These are phyloP conservation scores for Gleditsia sinensis DNA, from an alignment of 306 rosid species.

Conservation along the genomic window DNA sequence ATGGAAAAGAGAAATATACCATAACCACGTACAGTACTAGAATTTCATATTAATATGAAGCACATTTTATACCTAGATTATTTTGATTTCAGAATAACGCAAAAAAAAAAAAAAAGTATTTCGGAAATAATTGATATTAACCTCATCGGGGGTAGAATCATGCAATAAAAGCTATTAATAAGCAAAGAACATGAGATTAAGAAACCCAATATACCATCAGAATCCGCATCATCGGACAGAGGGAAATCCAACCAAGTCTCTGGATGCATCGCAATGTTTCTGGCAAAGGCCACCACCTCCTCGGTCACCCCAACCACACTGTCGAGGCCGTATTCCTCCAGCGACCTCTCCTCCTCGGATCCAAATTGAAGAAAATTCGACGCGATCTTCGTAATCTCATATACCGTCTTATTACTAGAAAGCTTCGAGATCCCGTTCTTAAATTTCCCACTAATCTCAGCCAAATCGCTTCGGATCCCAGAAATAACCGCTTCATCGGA, in stretches of 20 bases:
- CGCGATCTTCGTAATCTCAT: conserved; percentile 88
- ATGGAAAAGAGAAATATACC: not conserved
- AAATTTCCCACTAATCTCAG: conserved; percentile 79
- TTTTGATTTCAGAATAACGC: not conserved
- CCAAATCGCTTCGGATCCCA: conserved; percentile 87
- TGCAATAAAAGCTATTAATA: not conserved
- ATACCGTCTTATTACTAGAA: conserved; percentile 63
- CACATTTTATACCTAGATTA: not conserved
- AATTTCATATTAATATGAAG: not conserved
- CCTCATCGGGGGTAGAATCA: not conserved
- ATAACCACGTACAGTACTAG: not conserved
- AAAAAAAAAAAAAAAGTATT: not conserved
- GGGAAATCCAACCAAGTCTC: conserved; percentile 91
- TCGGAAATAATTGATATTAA: not conserved
- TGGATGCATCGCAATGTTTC: conserved; percentile 68
- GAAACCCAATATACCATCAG: conserved; percentile 55
- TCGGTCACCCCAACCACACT: conserved; percentile 64
- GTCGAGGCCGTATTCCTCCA: conserved; percentile 53
- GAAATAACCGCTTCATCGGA: conserved; percentile 71
- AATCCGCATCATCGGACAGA: conserved; percentile 54
- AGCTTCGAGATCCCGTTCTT: conserved; percentile 79
- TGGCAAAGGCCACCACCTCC: conserved; percentile 66
- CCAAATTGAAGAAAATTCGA: conserved; percentile 81
- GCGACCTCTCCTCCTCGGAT: conserved; percentile 46
- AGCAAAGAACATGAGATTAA: not conserved